Evolutionary conservation across 2,329 filamentous ascomycete genomes (phyloP), one percentile per base, ranked within the genome.

Genomic region (Fusarium sublunatum): DNA sequence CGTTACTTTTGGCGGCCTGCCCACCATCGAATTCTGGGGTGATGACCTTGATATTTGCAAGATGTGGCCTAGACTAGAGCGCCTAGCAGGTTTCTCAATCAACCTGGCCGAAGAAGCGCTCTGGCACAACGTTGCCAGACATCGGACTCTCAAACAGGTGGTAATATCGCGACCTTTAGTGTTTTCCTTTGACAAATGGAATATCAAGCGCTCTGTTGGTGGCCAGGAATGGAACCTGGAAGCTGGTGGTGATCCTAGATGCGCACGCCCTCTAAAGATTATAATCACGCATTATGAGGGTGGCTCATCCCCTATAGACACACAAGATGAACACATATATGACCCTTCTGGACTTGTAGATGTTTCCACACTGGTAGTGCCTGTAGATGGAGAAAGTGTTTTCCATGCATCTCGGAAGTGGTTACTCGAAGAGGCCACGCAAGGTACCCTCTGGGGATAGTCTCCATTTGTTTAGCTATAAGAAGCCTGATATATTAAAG

Each of bases 381-480:
- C 59, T 0, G 42, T 66, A 6, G 25, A 39, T 3, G 44, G 39
- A 3, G 52, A 50, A 8, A 46, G 60, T 4, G 42, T 58, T 2
- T 63, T 64, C 24, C 44, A 60, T 47, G 51, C 59, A 3, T 66
- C 55, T n/a, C 46, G 57, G 2, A 44, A 67, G 7, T 66, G 63
- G 63, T 5, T 66, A 12, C 50, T 66, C 19, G 32, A 44, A 15
- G 22, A 51, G 9, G 64, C 63, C 4, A 64, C 35, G 8, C 24
- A 66, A 3, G 50, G 42, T 13, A 51, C 29, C 7, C 24, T 66
- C 9, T 66, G 63, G 63, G 25, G 11, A 4, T 48, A 34, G 40
- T 31, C 19, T 19, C 19, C 19, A 19, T 19, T 19, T 19, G 19
- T 19, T 19, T 19, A 19, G 19, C 19, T 19, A 19, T 19, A 19